phyloP scores from a whole-genome alignment of 331 rosid species.

The Malus hybrid region DNA sequence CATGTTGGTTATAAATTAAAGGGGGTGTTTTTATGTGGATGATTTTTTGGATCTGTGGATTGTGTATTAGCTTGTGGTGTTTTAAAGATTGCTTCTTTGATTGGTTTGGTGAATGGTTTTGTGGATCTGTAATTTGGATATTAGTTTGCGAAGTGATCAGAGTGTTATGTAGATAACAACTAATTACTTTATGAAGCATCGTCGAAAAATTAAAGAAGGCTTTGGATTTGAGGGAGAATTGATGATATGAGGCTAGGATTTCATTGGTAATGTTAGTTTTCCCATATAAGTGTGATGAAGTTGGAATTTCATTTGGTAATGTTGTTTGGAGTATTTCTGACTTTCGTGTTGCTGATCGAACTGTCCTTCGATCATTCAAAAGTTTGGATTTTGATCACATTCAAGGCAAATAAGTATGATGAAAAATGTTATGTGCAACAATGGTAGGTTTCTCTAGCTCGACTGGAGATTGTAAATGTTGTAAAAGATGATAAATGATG shows the following conservation, averaged over 20 bases:
- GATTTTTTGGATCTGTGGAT: slow-evolving; percentile 13
- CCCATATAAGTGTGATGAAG: background rate
- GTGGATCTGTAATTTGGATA: slow-evolving; percentile 9
- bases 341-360: background rate
- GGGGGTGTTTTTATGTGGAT: background rate
- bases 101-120: background rate
- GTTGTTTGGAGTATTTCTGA: background rate
- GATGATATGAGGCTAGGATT: background rate
- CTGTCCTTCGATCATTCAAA: background rate
- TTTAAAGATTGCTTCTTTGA: slow-evolving; percentile 3
- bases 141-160: background rate
- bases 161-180: background rate
- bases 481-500: background rate
- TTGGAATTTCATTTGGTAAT: background rate
- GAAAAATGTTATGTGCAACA: background rate
- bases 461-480: background rate
- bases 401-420: background rate
- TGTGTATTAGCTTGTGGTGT: background rate
- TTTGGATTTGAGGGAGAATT: background rate
- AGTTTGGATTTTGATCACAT: background rate
- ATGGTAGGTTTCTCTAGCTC: background rate
- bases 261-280: background rate
- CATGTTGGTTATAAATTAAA: background rate
- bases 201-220: background rate
- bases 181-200: background rate